Base-by-base conservation (phyloP, 164 flowering plant species). In the Pachysandra terminalis region DNA sequence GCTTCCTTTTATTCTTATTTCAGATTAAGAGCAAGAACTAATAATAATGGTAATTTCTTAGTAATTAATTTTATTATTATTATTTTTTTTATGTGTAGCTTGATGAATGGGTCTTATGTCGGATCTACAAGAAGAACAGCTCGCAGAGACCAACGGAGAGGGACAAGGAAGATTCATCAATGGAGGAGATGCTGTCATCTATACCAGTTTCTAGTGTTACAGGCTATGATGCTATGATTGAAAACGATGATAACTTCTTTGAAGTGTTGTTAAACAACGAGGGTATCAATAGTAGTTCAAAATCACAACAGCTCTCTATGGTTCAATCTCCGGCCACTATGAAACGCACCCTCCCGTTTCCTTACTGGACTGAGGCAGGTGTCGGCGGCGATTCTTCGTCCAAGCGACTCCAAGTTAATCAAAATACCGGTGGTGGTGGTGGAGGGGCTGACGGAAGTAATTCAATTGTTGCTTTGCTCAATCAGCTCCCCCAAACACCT, bases 41-140 rank as follows among this genome's bases (percentile, higher is more conserved):
- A 32, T 61, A 35, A 61, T 32, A 32, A 32, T 45, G 51, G 51
- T n/a, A n/a, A n/a, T n/a, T n/a, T n/a, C n/a, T n/a, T n/a, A n/a
- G n/a, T n/a, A n/a, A n/a, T n/a, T n/a, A n/a, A n/a, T 5, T 45
- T 12, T 5, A 10, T 19, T 0, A 41, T 62, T 22, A 9, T n/a
- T 55, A 1, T 48, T 26, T 0, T 59, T 26, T 59, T 27, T 41
- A 2, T 25, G 48, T 56, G 56, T 73, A 94, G 98, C 88, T 94
- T 59, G 98, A 94, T 73, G 98, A 94, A 65, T 94, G 96, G 97
- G 97, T 94, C 8, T 59, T 94, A 40, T 94, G 98, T 56, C 93
- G 98, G 63, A 91, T 94, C 19, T 94, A 94, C 81, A 90, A 94
- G 88, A 94, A 94, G 85, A 88, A 77, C 80, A 86, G 84, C 70